Percentiles rank a stretch among this genome's conserved stretches.
Conservation (phyloP, 2,329 filamentous ascomycete species). For the Aspergillus brasiliensis region DNA sequence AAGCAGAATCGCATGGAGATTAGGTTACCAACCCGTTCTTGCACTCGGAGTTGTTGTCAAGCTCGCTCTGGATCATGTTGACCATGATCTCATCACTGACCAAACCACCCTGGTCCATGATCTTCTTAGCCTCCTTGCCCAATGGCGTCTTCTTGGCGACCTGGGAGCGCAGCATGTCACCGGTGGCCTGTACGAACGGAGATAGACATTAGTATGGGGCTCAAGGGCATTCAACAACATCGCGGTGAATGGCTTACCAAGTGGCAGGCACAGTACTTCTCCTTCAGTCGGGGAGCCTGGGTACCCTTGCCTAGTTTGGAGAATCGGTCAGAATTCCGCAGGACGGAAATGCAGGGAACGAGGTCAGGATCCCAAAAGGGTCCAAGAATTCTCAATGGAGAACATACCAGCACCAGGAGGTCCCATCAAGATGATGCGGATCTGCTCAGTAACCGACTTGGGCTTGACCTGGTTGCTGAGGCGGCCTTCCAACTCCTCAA, state of each 20-base stretch:
- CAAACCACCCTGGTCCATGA: conserved; percentile 97
- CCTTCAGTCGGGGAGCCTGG: conserved; percentile 96
- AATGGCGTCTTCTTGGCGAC: conserved; percentile 96
- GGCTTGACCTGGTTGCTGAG: conserved; percentile 55
- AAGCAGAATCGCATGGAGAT: conserved; percentile 10
- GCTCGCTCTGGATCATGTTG: conserved; percentile 98
- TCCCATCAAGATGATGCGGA: conserved; percentile 97
- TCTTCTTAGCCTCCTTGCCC: conserved; percentile 97
- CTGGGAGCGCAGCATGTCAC: conserved; percentile 98
- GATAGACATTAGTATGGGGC: conserved; percentile 8
- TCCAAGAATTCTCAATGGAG: neutral
- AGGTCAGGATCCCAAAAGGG: neutral
- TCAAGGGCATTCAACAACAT: neutral
- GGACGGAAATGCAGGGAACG: neutral
- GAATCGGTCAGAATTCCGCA: conserved; percentile 23
- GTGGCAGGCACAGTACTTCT: conserved; percentile 96
- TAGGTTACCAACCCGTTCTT: conserved; percentile 75
- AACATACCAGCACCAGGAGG: conserved; percentile 87
- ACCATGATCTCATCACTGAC: conserved; percentile 99
- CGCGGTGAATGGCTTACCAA: conserved; percentile 63
- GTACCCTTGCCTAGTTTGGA: conserved; percentile 84
- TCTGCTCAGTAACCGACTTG: conserved; percentile 60
- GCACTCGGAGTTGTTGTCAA: conserved; percentile 92
- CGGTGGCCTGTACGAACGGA: conserved; percentile 70
- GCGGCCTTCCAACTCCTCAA: conserved; percentile 79